Percentiles rank a stretch among this genome's conserved stretches.
Evolutionary conservation across 768 basidiomycete species (phyloP).

Genomic region (Phanerochaete carnosa): DNA sequence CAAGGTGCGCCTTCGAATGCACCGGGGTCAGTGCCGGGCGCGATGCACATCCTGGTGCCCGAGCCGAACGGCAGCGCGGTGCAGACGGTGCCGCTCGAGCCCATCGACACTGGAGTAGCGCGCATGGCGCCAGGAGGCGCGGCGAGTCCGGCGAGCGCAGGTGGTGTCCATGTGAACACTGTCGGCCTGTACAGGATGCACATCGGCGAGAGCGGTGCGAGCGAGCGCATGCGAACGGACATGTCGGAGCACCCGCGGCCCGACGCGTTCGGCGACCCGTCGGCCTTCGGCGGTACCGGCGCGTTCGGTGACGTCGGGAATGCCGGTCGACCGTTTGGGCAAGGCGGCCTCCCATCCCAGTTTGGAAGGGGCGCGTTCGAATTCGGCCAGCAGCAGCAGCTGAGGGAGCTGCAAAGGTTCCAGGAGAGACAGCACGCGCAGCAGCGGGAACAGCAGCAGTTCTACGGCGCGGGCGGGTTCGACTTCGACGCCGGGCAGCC

Average conservation of each 20-base stretch:
- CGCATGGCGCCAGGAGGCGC: background rate
- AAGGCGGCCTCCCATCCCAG: background rate
- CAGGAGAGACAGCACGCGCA: background rate
- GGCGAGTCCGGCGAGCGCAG: background rate
- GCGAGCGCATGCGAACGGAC: background rate
- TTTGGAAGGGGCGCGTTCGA: background rate
- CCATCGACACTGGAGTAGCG: background rate
- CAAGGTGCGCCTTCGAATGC: background rate
- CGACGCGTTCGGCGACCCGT: background rate
- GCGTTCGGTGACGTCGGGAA: background rate
- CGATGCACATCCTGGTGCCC: background rate
- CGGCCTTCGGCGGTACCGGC: background rate
- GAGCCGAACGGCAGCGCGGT: background rate
- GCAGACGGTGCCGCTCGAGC: background rate
- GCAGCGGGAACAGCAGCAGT: background rate
- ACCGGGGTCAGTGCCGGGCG: background rate
- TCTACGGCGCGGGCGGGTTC: background rate
- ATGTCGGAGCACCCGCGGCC: background rate
- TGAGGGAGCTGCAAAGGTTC: background rate
- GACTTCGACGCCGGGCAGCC: background rate
- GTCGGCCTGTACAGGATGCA: background rate
- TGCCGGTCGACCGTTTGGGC: background rate
- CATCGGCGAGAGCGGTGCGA: background rate
- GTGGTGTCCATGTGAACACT: background rate
- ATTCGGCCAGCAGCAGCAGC: background rate